Percentiles rank a stretch among this genome's conserved stretches.
phyloP scores from a whole-genome alignment of 2,329 filamentous ascomycete species.

The Stemphylium lycopersici region DNA sequence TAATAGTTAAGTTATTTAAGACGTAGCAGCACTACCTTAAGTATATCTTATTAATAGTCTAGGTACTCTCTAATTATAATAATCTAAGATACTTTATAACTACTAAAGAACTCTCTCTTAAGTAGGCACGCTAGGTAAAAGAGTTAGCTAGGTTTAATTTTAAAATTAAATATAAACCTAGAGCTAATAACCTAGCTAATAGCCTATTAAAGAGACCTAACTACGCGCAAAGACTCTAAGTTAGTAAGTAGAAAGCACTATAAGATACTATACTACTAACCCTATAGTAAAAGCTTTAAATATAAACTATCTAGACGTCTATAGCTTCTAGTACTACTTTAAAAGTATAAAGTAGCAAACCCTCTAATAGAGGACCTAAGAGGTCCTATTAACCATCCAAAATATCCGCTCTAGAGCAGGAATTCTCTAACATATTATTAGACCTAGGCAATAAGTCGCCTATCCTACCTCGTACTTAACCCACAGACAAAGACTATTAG shows the following conservation, averaged over 20 bases:
- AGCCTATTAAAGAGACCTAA: not conserved
- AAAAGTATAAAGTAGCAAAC: not conserved
- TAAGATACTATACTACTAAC: not conserved
- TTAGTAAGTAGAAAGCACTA: not conserved
- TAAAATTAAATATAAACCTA: not conserved
- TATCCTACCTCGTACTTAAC: not conserved
- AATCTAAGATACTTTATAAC: not conserved
- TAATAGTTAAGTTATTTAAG: not conserved
- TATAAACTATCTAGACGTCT: not conserved
- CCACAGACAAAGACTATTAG: not conserved
- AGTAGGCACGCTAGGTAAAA: not conserved
- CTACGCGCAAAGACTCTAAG: not conserved
- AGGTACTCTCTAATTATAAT: not conserved
- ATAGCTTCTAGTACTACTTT: not conserved
- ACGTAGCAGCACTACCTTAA: not conserved
- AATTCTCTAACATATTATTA: not conserved
- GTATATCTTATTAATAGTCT: not conserved
- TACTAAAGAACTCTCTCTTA: not conserved
- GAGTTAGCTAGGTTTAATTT: not conserved
- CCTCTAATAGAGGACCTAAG: not conserved
- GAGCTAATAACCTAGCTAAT: not conserved
- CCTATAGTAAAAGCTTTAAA: not conserved
- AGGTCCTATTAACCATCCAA: not conserved
- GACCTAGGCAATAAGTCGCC: not conserved
- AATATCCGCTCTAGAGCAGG: not conserved